Evolutionary conservation across 2,329 filamentous ascomycete genomes (phyloP).

Genomic region (Aspergillus spinulosporus): DNA sequence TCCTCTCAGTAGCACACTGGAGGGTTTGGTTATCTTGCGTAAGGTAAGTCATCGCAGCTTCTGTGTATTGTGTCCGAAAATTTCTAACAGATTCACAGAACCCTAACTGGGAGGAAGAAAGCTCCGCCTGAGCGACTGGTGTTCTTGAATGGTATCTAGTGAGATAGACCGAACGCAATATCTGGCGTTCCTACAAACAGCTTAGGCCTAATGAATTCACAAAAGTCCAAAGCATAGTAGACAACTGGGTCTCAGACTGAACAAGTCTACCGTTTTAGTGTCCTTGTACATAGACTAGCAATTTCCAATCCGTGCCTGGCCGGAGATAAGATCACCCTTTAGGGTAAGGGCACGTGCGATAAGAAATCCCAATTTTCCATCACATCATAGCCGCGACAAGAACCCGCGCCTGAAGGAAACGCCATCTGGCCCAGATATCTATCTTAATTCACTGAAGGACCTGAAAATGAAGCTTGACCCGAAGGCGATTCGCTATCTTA

Average conservation of each 20-base stretch:
- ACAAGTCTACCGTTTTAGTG: background rate
- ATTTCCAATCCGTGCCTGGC: background rate
- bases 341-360: slow-evolving; percentile 41
- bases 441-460: background rate
- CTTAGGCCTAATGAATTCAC: slow-evolving; percentile 39
- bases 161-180: slow-evolving; percentile 22
- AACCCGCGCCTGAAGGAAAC: background rate
- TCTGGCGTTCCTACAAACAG: slow-evolving; percentile 26
- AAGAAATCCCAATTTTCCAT: slow-evolving; percentile 32
- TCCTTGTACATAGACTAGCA: background rate
- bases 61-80: background rate
- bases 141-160: slow-evolving; percentile 22
- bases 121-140: slow-evolving; percentile 35
- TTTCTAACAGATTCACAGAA: slow-evolving; percentile 41
- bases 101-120: slow-evolving; percentile 43
- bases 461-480: slow-evolving; percentile 86
- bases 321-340: slow-evolving; percentile 17
- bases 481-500: slow-evolving; percentile 87
- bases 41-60: slow-evolving; percentile 66
- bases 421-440: background rate
- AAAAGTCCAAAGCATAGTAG: slow-evolving; percentile 36
- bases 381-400: slow-evolving; percentile 13
- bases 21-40: slow-evolving; percentile 92
- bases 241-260: slow-evolving; percentile 13
- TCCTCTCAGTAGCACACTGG: slow-evolving; percentile 82